phyloP scores from a whole-genome alignment of 2,329 filamentous ascomycete genomes.

The Herpotrichia juniperi region DNA sequence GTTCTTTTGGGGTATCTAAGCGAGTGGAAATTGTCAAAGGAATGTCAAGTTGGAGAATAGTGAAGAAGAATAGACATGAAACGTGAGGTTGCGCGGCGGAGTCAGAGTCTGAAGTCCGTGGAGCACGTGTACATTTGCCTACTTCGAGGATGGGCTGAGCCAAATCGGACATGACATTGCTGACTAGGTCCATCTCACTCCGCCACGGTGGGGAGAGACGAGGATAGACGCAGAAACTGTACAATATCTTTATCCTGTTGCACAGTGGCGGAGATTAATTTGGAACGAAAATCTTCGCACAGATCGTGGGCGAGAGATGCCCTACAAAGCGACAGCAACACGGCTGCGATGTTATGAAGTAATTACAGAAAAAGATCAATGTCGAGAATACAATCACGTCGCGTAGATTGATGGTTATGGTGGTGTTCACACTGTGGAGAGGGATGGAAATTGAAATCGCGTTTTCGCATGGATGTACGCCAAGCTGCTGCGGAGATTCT shows the following conservation, averaged over 20 bases:
- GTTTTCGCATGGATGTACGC: not conserved
- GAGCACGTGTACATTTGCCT: not conserved
- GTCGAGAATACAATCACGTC: not conserved
- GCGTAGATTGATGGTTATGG: not conserved
- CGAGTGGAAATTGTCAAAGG: not conserved
- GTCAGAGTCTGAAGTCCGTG: slow-evolving; percentile 4
- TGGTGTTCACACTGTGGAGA: not conserved
- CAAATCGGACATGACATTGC: not conserved
- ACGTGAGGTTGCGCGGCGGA: not conserved
- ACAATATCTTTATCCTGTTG: not conserved
- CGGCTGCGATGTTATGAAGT: not conserved
- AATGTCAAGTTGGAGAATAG: not conserved
- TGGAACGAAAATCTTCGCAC: not conserved
- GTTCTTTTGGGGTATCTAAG: not conserved
- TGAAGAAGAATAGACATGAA: not conserved
- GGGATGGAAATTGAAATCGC: not conserved
- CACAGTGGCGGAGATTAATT: slow-evolving; percentile 1
- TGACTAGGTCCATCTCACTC: slow-evolving; percentile 4
- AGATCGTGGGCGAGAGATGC: not conserved
- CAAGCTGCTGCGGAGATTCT: not conserved
- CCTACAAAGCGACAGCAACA: not conserved
- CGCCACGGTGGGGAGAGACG: not conserved
- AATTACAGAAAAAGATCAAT: not conserved
- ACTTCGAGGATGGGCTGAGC: not conserved
- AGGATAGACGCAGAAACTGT: not conserved